These are phyloP conservation scores for Balakata baccata DNA, from an alignment of 345 rosid species.

Conservation along the genomic window DNA sequence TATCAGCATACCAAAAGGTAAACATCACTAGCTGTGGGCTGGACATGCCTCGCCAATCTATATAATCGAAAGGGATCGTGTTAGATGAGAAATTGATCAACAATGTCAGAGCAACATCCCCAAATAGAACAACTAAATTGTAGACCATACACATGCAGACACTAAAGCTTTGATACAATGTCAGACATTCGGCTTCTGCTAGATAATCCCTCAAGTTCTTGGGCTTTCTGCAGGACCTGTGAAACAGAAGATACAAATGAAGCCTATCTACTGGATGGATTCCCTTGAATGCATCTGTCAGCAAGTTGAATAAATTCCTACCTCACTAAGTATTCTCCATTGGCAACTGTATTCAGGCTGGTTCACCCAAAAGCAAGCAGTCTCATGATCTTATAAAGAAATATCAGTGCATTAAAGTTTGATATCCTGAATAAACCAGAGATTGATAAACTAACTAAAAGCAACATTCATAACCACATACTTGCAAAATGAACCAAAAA, in stretches of 20 bases:
- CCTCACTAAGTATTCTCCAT: slow-evolving; percentile 35
- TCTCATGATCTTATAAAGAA: too few relatives aligned
- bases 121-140: not conserved
- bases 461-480: too few relatives aligned
- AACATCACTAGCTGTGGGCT: too few relatives aligned
- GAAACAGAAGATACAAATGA: slow-evolving; percentile 43
- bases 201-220: slow-evolving; percentile 84
- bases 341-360: too few relatives aligned
- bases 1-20: too few relatives aligned
- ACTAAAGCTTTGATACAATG: slow-evolving; percentile 66
- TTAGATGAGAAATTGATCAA: not conserved
- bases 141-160: not conserved
- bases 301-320: slow-evolving; percentile 72
- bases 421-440: too few relatives aligned
- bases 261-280: slow-evolving; percentile 88
- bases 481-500: too few relatives aligned
- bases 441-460: too few relatives aligned
- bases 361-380: too few relatives aligned
- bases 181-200: slow-evolving; percentile 66
- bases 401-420: too few relatives aligned
- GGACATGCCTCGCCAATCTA: slow-evolving; percentile 48
- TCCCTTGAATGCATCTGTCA: slow-evolving; percentile 81
- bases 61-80: not conserved
- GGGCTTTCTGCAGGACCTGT: slow-evolving; percentile 98
- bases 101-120: slow-evolving; percentile 1